Evolutionary conservation across 768 basidiomycete species (phyloP).

Genomic region (Vararia minispora): DNA sequence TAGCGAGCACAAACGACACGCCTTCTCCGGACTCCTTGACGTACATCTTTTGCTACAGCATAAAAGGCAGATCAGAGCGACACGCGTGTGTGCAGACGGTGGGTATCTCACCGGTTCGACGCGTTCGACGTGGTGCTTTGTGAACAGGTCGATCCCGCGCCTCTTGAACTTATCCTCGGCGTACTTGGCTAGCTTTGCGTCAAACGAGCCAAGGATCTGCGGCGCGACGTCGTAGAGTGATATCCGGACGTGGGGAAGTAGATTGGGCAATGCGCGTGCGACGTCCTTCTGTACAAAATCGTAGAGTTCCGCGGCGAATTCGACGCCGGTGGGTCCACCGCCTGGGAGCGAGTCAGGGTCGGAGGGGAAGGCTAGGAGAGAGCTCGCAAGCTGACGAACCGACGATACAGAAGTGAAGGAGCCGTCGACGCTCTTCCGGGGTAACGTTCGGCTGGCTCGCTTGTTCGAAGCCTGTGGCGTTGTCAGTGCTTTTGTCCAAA

Average conservation of each 20-base stretch:
- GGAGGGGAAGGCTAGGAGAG: not conserved
- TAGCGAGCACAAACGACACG: slow-evolving; percentile 15
- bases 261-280: slow-evolving; percentile 43
- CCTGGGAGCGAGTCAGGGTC: slow-evolving; percentile 25
- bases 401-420: slow-evolving; percentile 82
- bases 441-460: slow-evolving; percentile 73
- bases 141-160: slow-evolving; percentile 64
- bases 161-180: slow-evolving; percentile 59
- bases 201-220: slow-evolving; percentile 65
- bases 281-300: slow-evolving; percentile 68
- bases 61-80: slow-evolving; percentile 4
- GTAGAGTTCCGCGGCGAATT: slow-evolving; percentile 76
- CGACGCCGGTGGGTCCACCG: slow-evolving; percentile 72
- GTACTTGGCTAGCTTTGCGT: slow-evolving; percentile 51
- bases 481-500: not conserved
- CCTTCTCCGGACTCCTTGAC: slow-evolving; percentile 68
- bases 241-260: slow-evolving; percentile 57
- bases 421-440: slow-evolving; percentile 59
- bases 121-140: slow-evolving; percentile 61
- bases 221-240: slow-evolving; percentile 78
- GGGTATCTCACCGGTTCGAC: slow-evolving; percentile 40
- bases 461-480: slow-evolving; percentile 59
- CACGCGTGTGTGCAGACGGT: not conserved
- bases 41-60: slow-evolving; percentile 52
- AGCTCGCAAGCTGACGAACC: slow-evolving; percentile 32